Conservation (phyloP, 140 eudicot genomes). For the Ambrosia hybrid region DNA sequence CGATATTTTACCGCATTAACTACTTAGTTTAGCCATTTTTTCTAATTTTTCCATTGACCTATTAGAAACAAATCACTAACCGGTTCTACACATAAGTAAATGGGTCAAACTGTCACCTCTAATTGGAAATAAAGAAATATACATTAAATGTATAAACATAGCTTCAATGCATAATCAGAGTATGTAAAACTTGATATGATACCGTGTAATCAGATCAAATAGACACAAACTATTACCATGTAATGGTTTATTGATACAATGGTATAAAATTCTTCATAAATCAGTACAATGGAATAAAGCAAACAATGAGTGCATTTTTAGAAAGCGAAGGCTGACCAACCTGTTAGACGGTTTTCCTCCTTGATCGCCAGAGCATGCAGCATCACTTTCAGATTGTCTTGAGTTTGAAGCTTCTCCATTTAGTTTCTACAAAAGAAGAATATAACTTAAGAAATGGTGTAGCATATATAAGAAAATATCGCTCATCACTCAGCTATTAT, state of each 20-base stretch:
- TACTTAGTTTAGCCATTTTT: too few species aligned
- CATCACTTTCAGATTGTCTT: conserved; percentile 43
- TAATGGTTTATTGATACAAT: not conserved
- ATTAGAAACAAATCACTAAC: not conserved
- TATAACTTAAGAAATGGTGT: conserved; percentile 10
- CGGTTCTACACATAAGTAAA: not conserved
- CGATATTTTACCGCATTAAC: too few species aligned
- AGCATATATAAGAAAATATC: not conserved
- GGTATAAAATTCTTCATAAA: not conserved
- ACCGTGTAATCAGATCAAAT: not conserved
- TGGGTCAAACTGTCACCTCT: not conserved
- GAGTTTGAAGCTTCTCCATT: conserved; percentile 50
- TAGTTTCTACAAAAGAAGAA: conserved; percentile 53
- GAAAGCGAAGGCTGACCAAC: conserved; percentile 29
- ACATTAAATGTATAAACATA: not conserved
- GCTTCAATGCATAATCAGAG: not conserved
- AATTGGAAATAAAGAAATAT: not conserved
- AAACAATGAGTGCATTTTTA: not conserved
- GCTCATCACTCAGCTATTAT: conserved; percentile 22
- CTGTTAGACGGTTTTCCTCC: conserved; percentile 39
- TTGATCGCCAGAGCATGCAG: conserved; percentile 45
- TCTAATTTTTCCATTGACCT: not conserved
- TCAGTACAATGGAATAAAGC: not conserved
- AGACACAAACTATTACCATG: not conserved
- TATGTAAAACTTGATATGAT: not conserved